These are phyloP conservation scores for Hericium alpestre DNA, from an alignment of 768 basidiomycete species.

Conservation along the genomic window DNA sequence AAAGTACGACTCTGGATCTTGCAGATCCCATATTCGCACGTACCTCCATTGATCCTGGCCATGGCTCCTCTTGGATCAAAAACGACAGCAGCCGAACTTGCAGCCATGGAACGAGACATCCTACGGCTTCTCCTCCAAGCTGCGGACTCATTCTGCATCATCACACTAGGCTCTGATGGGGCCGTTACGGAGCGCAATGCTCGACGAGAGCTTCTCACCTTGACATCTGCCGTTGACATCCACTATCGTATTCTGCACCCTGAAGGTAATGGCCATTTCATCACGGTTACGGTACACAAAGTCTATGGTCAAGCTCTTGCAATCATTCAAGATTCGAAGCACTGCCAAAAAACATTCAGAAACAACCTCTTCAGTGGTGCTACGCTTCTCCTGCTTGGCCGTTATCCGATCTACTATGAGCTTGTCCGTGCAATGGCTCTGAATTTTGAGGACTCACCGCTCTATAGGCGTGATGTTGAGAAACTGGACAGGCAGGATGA, in stretches of 20 bases:
- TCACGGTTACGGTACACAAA: no score
- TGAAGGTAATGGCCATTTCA: not conserved
- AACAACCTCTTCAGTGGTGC: conserved; percentile 28
- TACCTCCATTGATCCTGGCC: conserved; percentile 26
- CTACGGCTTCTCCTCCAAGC: conserved; percentile 18
- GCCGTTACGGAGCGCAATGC: conserved; percentile 21
- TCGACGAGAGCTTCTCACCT: conserved; percentile 12
- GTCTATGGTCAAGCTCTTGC: not conserved
- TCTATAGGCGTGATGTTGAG: conserved; percentile 22
- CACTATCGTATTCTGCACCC: not conserved
- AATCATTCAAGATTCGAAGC: conserved; percentile 27
- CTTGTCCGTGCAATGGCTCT: conserved; percentile 15
- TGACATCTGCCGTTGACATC: not conserved
- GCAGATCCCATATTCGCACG: conserved; percentile 21
- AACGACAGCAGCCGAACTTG: conserved; percentile 14
- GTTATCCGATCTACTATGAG: conserved; percentile 12
- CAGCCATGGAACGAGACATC: conserved; percentile 9
- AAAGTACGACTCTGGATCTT: conserved; percentile 27
- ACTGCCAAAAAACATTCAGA: conserved; percentile 23
- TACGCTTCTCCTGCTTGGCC: conserved; percentile 16
- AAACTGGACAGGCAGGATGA: conserved; percentile 36
- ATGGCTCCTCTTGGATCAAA: conserved; percentile 20
- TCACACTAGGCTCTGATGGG: conserved; percentile 27
- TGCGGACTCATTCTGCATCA: conserved; percentile 13
- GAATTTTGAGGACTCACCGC: not conserved